Conservation (phyloP, 495 filamentous ascomycete genomes). For the Daldinia loculata region DNA sequence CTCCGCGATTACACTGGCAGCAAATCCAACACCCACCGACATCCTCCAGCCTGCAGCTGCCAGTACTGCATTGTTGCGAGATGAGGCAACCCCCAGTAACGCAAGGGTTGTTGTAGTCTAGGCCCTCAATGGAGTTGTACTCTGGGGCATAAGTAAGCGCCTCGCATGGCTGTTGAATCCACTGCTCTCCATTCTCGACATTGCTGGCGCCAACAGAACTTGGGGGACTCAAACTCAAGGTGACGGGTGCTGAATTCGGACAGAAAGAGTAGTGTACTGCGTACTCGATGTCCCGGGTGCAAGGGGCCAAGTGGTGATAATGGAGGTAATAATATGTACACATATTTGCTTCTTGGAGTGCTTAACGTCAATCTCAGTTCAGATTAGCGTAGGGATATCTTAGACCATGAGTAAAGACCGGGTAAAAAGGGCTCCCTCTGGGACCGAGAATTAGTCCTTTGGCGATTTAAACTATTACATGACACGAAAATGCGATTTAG, state of each 20-base stretch:
- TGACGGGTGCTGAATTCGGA: conserved; percentile 31
- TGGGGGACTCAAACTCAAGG: not conserved
- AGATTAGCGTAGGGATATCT: not conserved
- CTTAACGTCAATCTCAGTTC: not conserved
- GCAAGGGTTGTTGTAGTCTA: conserved; percentile 53
- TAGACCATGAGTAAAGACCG: not conserved
- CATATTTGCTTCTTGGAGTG: conserved; percentile 30
- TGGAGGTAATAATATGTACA: conserved; percentile 49
- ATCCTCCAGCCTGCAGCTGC: conserved; percentile 54
- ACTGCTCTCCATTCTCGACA: conserved; percentile 6
- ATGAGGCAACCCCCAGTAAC: conserved; percentile 53
- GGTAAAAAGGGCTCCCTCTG: not conserved
- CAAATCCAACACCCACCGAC: conserved; percentile 55
- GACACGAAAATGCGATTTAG: not conserved
- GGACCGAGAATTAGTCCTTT: not conserved
- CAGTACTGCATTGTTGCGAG: conserved; percentile 53
- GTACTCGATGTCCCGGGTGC: conserved; percentile 50
- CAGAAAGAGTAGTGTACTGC: conserved; percentile 54
- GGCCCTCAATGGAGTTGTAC: conserved; percentile 41
- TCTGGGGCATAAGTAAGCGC: conserved; percentile 34
- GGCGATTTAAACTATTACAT: not conserved
- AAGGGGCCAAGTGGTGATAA: conserved; percentile 53
- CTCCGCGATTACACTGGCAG: conserved; percentile 53
- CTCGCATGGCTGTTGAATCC: conserved; percentile 35
- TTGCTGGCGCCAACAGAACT: not conserved